Percentiles rank a stretch among this genome's conserved stretches.
phyloP scores from a whole-genome alignment of 2,329 filamentous ascomycete genomes.

The Plenodomus biglobosus region DNA sequence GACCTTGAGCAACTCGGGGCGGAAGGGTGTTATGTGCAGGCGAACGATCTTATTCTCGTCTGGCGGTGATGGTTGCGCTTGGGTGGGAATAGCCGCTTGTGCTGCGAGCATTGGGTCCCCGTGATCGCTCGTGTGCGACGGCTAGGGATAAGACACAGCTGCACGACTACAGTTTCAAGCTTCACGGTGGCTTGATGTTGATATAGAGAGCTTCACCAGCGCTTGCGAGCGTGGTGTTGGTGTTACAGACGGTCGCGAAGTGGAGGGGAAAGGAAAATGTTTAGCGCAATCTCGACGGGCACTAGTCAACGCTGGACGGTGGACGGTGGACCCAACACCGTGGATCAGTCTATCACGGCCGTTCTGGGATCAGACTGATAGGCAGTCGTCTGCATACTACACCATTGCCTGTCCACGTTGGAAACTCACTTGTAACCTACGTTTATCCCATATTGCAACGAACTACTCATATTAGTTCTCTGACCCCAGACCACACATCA shows the following conservation, averaged over 20 bases:
- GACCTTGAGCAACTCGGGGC: conserved; percentile 68
- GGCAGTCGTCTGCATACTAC: background rate
- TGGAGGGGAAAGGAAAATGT: conserved; percentile 39
- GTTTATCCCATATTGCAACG: background rate
- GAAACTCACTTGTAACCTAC: background rate
- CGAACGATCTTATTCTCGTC: conserved; percentile 48
- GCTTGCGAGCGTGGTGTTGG: conserved; percentile 17
- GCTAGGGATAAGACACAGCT: background rate
- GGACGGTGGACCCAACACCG: conserved; percentile 12
- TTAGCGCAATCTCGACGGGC: conserved; percentile 29
- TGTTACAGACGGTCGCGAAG: conserved; percentile 10
- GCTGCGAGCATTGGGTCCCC: conserved; percentile 38
- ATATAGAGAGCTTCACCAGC: conserved; percentile 7
- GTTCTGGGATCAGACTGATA: background rate
- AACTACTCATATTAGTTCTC: background rate
- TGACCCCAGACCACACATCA: background rate
- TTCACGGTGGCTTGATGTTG: conserved; percentile 1
- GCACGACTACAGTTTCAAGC: background rate
- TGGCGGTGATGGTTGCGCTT: conserved; percentile 13
- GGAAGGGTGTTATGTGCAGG: conserved; percentile 88
- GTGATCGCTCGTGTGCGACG: conserved; percentile 19
- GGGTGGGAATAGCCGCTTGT: conserved; percentile 26
- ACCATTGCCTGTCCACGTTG: background rate
- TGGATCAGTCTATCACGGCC: background rate
- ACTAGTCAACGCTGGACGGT: conserved; percentile 15